Conservation (phyloP, 139 green algal genomes). For the Klebsormidium nitens region DNA sequence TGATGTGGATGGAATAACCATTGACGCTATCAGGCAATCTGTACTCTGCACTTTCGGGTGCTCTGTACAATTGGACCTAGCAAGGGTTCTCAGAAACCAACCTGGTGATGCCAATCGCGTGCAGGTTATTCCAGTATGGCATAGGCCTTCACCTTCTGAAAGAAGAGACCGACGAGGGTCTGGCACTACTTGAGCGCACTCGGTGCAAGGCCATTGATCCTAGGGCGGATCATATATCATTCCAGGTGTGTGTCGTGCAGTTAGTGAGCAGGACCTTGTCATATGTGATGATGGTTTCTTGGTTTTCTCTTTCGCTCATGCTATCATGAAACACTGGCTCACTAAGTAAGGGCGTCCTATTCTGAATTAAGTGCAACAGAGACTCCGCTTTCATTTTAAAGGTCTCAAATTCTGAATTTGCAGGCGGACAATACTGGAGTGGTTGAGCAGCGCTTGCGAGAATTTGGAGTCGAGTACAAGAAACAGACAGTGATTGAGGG, state of each 20-base stretch:
- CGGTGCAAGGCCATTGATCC: constrained; percentile 55
- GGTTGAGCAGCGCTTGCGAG: constrained; percentile 38
- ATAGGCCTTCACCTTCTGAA: constrained; percentile 70
- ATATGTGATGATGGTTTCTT: too few species aligned
- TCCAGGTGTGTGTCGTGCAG: constrained; percentile 58
- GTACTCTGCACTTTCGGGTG: too few species aligned
- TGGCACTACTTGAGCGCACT: too few species aligned
- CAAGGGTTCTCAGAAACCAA: too few species aligned
- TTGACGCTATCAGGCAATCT: too few species aligned
- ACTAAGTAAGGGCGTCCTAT: too few species aligned
- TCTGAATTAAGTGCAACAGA: not conserved
- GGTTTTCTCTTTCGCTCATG: not conserved
- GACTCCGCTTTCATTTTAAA: not conserved
- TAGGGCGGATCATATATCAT: constrained; percentile 61
- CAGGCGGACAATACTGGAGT: constrained; percentile 44
- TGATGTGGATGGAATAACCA: too few species aligned
- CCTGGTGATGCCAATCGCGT: too few species aligned
- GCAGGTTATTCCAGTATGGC: constrained; percentile 61
- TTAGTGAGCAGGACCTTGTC: too few species aligned
- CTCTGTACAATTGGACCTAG: too few species aligned
- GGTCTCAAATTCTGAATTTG: not conserved
- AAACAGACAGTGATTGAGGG: constrained; percentile 26
- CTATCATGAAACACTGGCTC: not conserved
- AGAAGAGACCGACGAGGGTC: constrained; percentile 15
- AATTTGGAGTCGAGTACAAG: constrained; percentile 34